Evolutionary conservation across 192 early-diverging fungal species (phyloP).

Genomic region (Coemansia sp.): DNA sequence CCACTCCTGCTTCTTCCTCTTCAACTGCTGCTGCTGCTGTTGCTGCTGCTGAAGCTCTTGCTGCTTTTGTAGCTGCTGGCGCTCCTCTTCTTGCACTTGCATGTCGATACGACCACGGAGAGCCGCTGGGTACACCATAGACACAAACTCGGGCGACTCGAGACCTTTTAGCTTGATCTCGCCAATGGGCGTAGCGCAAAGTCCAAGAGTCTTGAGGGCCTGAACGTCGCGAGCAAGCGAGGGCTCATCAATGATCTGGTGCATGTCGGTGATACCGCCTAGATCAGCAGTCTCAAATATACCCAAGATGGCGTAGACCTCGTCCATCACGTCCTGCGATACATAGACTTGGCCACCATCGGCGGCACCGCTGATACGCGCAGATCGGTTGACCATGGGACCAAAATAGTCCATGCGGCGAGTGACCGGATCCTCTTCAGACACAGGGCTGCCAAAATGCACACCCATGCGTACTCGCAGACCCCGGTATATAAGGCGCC

Average conservation of each 20-base stretch:
- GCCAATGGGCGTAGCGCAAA: conserved; percentile 73
- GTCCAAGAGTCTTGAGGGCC: conserved; percentile 69
- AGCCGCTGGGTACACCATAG: conserved; percentile 64
- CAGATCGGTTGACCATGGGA: conserved; percentile 88
- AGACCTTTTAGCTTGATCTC: conserved; percentile 86
- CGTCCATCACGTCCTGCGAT: conserved; percentile 78
- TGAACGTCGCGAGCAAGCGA: conserved; percentile 58
- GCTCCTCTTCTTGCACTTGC: conserved; percentile 46
- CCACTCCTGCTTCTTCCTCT: conserved; percentile 42
- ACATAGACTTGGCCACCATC: conserved; percentile 92
- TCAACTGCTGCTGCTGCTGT: conserved; percentile 9
- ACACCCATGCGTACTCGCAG: conserved; percentile 93
- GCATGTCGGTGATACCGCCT: conserved; percentile 54
- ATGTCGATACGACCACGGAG: conserved; percentile 56
- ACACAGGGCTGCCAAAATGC: conserved; percentile 86
- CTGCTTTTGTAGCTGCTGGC: conserved; percentile 33
- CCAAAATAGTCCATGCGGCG: conserved; percentile 97
- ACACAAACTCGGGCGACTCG: conserved; percentile 84
- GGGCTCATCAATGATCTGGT: conserved; percentile 56
- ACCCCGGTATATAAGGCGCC: conserved; percentile 76
- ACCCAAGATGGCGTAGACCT: conserved; percentile 55
- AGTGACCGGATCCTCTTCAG: conserved; percentile 87
- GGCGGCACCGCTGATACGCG: conserved; percentile 79
- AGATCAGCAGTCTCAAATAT: conserved; percentile 56
- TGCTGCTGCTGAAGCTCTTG: conserved; percentile 16